These are phyloP conservation scores for Arabidopsis suecica DNA, from an alignment of 345 rosid species.

Conservation along the genomic window DNA sequence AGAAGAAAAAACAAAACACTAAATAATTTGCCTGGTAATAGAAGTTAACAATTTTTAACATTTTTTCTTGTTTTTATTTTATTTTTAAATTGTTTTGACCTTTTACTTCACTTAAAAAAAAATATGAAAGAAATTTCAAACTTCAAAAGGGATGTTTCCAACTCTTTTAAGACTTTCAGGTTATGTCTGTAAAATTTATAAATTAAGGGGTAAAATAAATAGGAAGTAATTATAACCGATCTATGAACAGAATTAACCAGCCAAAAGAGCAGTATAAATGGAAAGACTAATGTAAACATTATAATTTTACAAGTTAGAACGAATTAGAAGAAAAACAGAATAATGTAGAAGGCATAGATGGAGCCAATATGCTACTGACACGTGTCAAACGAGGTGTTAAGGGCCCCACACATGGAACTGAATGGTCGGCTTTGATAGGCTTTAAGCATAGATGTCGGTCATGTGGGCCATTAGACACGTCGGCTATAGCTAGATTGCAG, in stretches of 20 bases:
- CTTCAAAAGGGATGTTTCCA: neutral
- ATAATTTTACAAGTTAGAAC: neutral
- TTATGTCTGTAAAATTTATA: neutral
- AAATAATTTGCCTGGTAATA: neutral
- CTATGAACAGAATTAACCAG: neutral
- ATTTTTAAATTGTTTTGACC: too few species aligned
- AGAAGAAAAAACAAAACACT: neutral
- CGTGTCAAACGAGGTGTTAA: neutral
- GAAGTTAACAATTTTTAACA: neutral
- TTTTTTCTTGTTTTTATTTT: too few species aligned
- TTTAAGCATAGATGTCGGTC: constrained; percentile 39
- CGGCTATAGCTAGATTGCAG: neutral
- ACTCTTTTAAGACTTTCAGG: neutral
- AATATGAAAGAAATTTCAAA: neutral
- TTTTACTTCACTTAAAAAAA: too few species aligned
- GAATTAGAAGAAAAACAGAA: neutral
- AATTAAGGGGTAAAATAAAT: neutral
- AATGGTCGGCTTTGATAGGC: constrained; percentile 29
- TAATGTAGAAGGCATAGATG: neutral
- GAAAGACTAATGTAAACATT: neutral
- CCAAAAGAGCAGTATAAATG: constrained; percentile 1
- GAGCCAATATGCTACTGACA: neutral
- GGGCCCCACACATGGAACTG: constrained; percentile 2
- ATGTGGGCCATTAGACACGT: constrained; percentile 5
- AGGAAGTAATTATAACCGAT: neutral